Percentiles rank a stretch among this genome's conserved stretches.
Evolutionary conservation across 306 rosid species (phyloP).

Genomic region (Prunus armeniaca): DNA sequence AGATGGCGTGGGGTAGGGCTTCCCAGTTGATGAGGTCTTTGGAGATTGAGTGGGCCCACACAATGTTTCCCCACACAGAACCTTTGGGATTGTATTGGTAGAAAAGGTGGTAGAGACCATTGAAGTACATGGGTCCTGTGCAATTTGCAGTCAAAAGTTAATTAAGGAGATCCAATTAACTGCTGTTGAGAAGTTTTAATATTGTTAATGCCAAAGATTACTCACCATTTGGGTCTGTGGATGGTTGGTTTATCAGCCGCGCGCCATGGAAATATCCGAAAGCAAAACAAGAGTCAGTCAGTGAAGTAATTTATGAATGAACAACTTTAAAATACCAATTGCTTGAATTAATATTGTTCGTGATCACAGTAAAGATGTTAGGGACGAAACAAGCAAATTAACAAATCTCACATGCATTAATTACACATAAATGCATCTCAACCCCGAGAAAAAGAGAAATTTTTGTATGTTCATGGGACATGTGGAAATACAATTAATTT

Average conservation of each 20-base stretch:
- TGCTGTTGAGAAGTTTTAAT: too few species aligned
- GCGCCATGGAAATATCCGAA: not conserved
- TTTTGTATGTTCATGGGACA: too few species aligned
- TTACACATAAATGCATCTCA: too few species aligned
- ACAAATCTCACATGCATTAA: too few species aligned
- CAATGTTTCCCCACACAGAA: conserved; percentile 23
- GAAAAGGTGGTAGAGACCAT: conserved; percentile 26
- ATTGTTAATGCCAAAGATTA: not conserved
- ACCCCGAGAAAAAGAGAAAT: too few species aligned
- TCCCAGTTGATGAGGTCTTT: conserved; percentile 25
- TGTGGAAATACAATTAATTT: too few species aligned
- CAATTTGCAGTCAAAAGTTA: not conserved
- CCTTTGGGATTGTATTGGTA: conserved; percentile 31
- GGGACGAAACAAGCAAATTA: too few species aligned
- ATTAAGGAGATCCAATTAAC: too few species aligned
- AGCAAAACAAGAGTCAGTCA: not conserved
- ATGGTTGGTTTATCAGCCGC: not conserved
- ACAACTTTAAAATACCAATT: too few species aligned
- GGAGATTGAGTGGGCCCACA: conserved; percentile 25
- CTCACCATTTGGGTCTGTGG: conserved; percentile 21
- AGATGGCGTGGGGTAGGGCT: conserved; percentile 11
- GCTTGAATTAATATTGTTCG: too few species aligned
- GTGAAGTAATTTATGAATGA: not conserved
- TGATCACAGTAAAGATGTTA: too few species aligned
- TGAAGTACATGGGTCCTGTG: conserved; percentile 24